These are phyloP conservation scores for Penicillium sp. DNA, from an alignment of 2,329 filamentous ascomycete species.

Conservation along the genomic window DNA sequence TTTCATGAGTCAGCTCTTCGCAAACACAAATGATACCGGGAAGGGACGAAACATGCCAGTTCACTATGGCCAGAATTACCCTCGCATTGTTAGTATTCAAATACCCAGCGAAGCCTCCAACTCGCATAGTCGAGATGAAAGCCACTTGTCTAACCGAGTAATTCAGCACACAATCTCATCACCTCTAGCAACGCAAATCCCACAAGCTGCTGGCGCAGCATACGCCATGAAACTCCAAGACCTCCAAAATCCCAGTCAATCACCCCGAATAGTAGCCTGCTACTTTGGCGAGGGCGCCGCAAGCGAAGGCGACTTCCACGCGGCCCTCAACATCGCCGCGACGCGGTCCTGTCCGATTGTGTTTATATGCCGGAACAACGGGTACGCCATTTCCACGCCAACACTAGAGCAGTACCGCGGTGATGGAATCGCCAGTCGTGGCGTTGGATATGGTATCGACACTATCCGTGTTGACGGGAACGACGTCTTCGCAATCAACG, in stretches of 20 bases:
- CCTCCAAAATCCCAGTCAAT: conserved; percentile 61
- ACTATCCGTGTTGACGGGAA: conserved; percentile 92
- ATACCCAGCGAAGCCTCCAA: too few relatives aligned
- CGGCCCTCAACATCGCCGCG: conserved; percentile 82
- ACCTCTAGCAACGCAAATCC: conserved; percentile 79
- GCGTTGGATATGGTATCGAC: conserved; percentile 87
- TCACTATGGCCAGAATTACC: conserved; percentile 78
- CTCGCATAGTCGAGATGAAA: too few relatives aligned
- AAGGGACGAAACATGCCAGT: conserved; percentile 93
- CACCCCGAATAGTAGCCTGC: conserved; percentile 66
- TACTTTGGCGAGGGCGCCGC: conserved; percentile 91
- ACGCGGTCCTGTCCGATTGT: conserved; percentile 81
- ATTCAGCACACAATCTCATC: conserved; percentile 82
- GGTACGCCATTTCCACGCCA: conserved; percentile 63
- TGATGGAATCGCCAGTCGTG: conserved; percentile 81
- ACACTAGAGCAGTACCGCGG: conserved; percentile 87
- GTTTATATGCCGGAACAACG: conserved; percentile 90
- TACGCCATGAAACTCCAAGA: conserved; percentile 82
- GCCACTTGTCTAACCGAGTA: conserved; percentile 22
- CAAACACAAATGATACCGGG: conserved; percentile 73
- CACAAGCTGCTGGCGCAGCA: conserved; percentile 78
- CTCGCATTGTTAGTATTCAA: conserved; percentile 70
- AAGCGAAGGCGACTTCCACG: conserved; percentile 87
- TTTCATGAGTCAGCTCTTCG: conserved; percentile 94
- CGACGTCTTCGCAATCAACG: conserved; percentile 81